Percentiles rank a stretch among this genome's conserved stretches.
phyloP scores from a whole-genome alignment of 106 monocot species.

The Dendrobium officinale region DNA sequence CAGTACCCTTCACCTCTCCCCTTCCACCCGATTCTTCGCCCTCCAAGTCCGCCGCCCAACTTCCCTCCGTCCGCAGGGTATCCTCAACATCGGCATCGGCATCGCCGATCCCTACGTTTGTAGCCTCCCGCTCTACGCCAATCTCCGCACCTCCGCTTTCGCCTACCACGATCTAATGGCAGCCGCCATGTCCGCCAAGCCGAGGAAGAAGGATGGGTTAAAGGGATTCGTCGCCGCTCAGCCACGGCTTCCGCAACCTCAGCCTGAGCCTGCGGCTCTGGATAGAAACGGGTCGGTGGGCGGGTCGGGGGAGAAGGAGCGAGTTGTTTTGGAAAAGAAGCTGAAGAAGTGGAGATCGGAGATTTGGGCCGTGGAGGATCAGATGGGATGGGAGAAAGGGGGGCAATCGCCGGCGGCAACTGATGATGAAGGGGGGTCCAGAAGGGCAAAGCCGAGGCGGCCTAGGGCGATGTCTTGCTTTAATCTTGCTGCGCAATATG shows the following conservation, averaged over 20 bases:
- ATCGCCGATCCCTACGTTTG: conserved; percentile 5
- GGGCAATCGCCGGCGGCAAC: neutral
- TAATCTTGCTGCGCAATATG: conserved; percentile 6
- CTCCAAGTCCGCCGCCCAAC: conserved; percentile 43
- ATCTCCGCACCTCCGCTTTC: neutral
- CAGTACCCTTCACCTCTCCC: conserved; percentile 15
- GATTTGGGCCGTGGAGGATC: conserved; percentile 3
- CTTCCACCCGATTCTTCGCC: conserved; percentile 21
- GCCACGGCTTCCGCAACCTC: conserved; percentile 4
- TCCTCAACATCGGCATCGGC: conserved; percentile 37
- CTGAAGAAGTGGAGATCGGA: conserved; percentile 36
- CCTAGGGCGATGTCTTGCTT: conserved; percentile 10
- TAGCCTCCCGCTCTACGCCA: neutral
- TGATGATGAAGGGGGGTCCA: neutral
- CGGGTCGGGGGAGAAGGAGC: conserved; percentile 16
- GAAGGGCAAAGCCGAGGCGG: neutral
- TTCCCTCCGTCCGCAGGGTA: conserved; percentile 54
- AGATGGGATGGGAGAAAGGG: neutral
- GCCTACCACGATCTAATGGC: neutral
- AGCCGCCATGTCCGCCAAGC: neutral
- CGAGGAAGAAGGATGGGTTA: neutral
- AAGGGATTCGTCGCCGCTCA: neutral
- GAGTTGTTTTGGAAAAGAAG: conserved; percentile 24
- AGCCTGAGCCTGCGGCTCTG: neutral
- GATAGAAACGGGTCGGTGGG: conserved; percentile 1